Evolutionary conservation across 2,329 filamentous ascomycete species (phyloP).

Genomic region (Colletotrichum tabaci): DNA sequence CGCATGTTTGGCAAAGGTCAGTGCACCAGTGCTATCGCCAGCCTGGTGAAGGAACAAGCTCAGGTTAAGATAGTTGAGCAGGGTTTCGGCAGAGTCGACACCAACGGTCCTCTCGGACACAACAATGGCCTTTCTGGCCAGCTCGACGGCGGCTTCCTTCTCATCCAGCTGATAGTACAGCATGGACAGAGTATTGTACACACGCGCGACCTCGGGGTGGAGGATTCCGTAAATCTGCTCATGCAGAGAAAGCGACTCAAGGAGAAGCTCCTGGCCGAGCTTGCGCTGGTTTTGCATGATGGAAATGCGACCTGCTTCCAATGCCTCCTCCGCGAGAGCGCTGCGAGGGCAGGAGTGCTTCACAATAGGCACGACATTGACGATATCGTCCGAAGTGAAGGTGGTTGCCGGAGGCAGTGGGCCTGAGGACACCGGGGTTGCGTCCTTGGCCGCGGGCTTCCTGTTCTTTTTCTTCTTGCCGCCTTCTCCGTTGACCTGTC

Average conservation of each 20-base stretch:
- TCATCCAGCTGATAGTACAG: slow-evolving; percentile 98
- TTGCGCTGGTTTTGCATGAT: slow-evolving; percentile 95
- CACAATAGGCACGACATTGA: slow-evolving; percentile 94
- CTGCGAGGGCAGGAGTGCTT: slow-evolving; percentile 96
- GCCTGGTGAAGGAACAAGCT: slow-evolving; percentile 93
- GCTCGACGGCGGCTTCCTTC: slow-evolving; percentile 94
- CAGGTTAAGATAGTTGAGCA: slow-evolving; percentile 96
- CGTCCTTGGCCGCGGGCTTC: slow-evolving; percentile 63
- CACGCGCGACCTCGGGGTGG: slow-evolving; percentile 94
- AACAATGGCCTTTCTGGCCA: slow-evolving; percentile 96
- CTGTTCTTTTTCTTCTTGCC: slow-evolving; percentile 77
- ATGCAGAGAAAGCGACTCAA: slow-evolving; percentile 96
- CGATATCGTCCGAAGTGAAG: slow-evolving; percentile 87
- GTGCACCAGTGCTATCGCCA: slow-evolving; percentile 89
- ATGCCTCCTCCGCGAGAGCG: slow-evolving; percentile 91
- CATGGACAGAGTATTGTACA: slow-evolving; percentile 96
- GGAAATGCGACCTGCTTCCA: slow-evolving; percentile 97
- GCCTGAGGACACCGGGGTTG: slow-evolving; percentile 62
- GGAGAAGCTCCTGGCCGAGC: slow-evolving; percentile 92
- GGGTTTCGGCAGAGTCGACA: slow-evolving; percentile 92
- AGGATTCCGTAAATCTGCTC: slow-evolving; percentile 99
- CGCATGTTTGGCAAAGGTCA: slow-evolving; percentile 92
- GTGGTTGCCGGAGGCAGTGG: slow-evolving; percentile 51
- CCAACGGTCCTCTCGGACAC: slow-evolving; percentile 95
- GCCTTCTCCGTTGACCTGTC: slow-evolving; percentile 59